Base-by-base conservation (phyloP, 202 grass and related monocot genomes). In the Zoysia matrella region DNA sequence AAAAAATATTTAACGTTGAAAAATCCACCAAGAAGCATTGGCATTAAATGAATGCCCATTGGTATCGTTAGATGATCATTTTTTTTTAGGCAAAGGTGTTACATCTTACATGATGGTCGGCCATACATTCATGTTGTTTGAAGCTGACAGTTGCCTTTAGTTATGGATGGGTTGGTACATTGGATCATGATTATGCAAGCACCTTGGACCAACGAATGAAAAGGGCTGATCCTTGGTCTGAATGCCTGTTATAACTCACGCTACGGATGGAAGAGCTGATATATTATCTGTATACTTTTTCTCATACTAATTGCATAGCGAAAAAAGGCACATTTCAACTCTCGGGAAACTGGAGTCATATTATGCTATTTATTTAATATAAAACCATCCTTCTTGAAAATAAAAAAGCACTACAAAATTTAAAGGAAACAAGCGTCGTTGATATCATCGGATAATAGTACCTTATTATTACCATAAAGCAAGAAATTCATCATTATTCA, bases 1-100 rank as follows among this genome's bases (percentile, higher is more conserved):
- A 8, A 53, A 71, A 82, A 77, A 9, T 67, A 76, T 42, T 74
- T 16, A 78, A 73, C 52, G 47, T 68, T 83, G 78, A 72, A 67
- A 46, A 76, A 66, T 52, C 52, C 57, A 66, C 13, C 54, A 52
- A 44, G 16, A 85, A 61, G 39, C 0, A 45, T 65, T 8, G 52
- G 57, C 60, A n/a, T 47, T 22, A 81, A 81, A 40, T 44, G 53
- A 56, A 60, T 70, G 7, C 0, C 14, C 3, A 50, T 51, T 16
- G 18, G 14, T 61, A 18, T 11, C 36, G 18, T 22, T 36, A 36
- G 58, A 61, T 61, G 56, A 5, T 14, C 55, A 58, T 55, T 4
- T 55, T 15, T 55, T 55, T 15, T 15, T 12, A 55, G 12, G 15
- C 4, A n/a, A 1, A 4, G 11, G 22, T 22, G 22, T 22, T 22